Percentiles rank a stretch among this genome's conserved stretches.
phyloP scores from a whole-genome alignment of 768 basidiomycete genomes.

The Amanita pallidorosea region DNA sequence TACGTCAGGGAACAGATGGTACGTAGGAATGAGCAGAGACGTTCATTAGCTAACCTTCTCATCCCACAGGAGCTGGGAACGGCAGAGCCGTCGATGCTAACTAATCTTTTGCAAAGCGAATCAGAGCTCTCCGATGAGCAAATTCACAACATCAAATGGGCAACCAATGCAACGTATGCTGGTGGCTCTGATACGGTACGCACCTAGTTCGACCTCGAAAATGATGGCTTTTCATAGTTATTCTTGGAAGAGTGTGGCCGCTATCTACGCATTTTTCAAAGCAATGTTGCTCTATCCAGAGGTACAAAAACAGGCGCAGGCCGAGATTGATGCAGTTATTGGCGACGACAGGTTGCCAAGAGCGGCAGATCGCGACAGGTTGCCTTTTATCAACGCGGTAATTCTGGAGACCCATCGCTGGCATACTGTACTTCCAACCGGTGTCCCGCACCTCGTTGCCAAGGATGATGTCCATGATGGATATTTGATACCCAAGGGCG shows the following conservation, averaged over 20 bases:
- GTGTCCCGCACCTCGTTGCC: slow-evolving; percentile 26
- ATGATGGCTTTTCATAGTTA: background rate
- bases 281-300: slow-evolving; percentile 29
- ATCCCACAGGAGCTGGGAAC: slow-evolving; percentile 14
- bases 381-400: slow-evolving; percentile 32
- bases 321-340: slow-evolving; percentile 31
- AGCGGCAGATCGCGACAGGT: slow-evolving; percentile 23
- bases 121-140: slow-evolving; percentile 18
- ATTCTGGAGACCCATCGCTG: slow-evolving; percentile 26
- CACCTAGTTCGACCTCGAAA: slow-evolving; percentile 2
- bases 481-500: slow-evolving; percentile 32
- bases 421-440: slow-evolving; percentile 21
- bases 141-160: slow-evolving; percentile 31
- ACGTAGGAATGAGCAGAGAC: background rate
- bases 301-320: slow-evolving; percentile 25
- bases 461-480: slow-evolving; percentile 33
- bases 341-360: slow-evolving; percentile 29
- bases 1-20: slow-evolving; percentile 23
- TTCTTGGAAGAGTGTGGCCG: slow-evolving; percentile 24
- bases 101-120: slow-evolving; percentile 20
- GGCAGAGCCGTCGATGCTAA: slow-evolving; percentile 24
- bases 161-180: slow-evolving; percentile 35
- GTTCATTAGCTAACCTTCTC: background rate
- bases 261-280: slow-evolving; percentile 27
- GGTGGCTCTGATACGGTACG: slow-evolving; percentile 26